phyloP scores from a whole-genome alignment of 139 green algal species.

The Trebouxia sp. region DNA sequence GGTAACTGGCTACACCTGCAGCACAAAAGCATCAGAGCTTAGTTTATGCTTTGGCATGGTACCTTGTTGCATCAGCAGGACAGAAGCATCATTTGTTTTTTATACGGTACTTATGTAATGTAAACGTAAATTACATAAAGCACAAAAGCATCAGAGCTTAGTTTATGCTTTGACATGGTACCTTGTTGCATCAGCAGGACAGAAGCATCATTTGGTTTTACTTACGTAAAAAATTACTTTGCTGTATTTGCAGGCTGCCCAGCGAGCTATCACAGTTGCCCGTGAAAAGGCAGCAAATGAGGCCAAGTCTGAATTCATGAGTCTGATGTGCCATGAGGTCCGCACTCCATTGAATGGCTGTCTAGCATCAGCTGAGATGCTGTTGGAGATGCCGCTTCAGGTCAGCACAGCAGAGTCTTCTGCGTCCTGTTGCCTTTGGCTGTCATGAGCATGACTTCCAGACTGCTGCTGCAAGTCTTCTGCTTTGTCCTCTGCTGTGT shows the following conservation, averaged over 20 bases:
- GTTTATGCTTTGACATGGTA: no score
- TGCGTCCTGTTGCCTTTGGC: background rate
- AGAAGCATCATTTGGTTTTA: no score
- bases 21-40: no score
- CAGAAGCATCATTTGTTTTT: no score
- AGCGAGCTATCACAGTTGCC: slow-evolving; percentile 63
- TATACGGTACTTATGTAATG: no score
- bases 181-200: no score
- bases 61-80: no score
- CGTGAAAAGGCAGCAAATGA: slow-evolving; percentile 79
- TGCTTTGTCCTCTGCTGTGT: background rate
- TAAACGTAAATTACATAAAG: no score
- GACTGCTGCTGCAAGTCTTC: background rate
- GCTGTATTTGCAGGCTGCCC: slow-evolving; percentile 58
- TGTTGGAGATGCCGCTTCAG: slow-evolving; percentile 75
- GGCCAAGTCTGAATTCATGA: slow-evolving; percentile 75
- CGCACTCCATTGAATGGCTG: slow-evolving; percentile 87
- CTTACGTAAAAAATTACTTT: background rate
- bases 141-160: no score
- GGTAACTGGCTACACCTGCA: no score
- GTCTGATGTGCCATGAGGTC: slow-evolving; percentile 70
- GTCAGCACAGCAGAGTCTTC: slow-evolving; percentile 1
- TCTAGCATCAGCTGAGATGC: slow-evolving; percentile 85
- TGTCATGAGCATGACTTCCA: background rate
- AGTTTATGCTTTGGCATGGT: no score